Evolutionary conservation across 441 rosid genomes (phyloP).

Genomic region (Brassica hybrid): DNA sequence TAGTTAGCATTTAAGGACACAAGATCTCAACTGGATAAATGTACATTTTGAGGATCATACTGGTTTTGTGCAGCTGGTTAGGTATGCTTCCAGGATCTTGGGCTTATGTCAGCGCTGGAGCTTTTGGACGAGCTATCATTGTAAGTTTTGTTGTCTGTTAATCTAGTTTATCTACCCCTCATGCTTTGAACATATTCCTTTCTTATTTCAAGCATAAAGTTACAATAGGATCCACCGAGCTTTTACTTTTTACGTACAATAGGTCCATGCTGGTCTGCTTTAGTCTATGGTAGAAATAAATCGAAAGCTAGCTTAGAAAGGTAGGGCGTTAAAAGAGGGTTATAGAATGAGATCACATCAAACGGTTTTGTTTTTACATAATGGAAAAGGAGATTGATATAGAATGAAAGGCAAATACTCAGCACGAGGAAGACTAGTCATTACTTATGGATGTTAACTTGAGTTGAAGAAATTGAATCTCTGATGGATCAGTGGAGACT

Average conservation of each 20-base stretch:
- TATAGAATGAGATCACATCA: background rate
- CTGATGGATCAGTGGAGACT: constrained; percentile 7
- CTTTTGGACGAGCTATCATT: constrained; percentile 93
- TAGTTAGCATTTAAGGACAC: constrained; percentile 1
- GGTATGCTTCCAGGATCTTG: constrained; percentile 99
- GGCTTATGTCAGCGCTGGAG: constrained; percentile 99
- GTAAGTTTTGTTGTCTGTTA: constrained; percentile 53
- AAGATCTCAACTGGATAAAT: constrained; percentile 4
- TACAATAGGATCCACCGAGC: constrained; percentile 22
- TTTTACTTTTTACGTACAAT: constrained; percentile 17
- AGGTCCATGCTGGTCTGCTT: constrained; percentile 6
- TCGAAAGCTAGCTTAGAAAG: constrained; percentile 26
- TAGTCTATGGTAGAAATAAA: constrained; percentile 12
- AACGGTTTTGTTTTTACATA: background rate
- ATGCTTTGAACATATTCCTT: constrained; percentile 1
- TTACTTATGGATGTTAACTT: constrained; percentile 3
- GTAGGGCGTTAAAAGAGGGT: background rate
- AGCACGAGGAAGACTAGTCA: background rate
- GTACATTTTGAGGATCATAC: constrained; percentile 6
- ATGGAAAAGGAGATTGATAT: constrained; percentile 1
- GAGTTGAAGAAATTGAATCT: background rate
- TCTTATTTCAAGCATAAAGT: constrained; percentile 21
- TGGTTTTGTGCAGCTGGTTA: constrained; percentile 73
- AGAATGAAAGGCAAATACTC: background rate
- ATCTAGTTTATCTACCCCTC: background rate